phyloP scores from a whole-genome alignment of 2,329 filamentous ascomycete species.

The Penicillium oxalicum region DNA sequence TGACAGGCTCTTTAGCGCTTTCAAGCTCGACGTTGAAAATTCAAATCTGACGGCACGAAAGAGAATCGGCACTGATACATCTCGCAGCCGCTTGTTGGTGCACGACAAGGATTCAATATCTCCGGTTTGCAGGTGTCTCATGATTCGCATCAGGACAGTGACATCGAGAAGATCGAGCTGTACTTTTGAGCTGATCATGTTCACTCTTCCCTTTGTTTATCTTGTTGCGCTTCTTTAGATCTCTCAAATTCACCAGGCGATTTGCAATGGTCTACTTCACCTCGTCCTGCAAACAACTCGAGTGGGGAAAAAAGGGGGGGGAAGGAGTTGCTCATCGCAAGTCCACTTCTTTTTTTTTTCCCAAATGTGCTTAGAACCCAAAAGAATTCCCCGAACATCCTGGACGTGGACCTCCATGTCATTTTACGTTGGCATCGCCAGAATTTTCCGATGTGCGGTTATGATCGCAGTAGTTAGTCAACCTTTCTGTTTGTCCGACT shows the following conservation, averaged over 20 bases:
- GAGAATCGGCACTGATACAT: not conserved
- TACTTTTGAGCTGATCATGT: not conserved
- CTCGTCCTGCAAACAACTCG: too few species aligned
- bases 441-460: too few species aligned
- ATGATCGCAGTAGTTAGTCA: too few species aligned
- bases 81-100: constrained; percentile 2
- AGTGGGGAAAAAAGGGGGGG: too few species aligned
- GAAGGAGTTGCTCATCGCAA: too few species aligned
- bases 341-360: too few species aligned
- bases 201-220: not conserved
- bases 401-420: too few species aligned
- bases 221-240: too few species aligned
- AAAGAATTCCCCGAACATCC: too few species aligned
- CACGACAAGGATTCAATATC: constrained; percentile 2
- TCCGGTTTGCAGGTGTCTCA: not conserved
- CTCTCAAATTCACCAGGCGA: not conserved
- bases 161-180: not conserved
- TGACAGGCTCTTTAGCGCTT: not conserved
- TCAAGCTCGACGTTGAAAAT: constrained; percentile 1
- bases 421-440: too few species aligned
- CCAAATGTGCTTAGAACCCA: too few species aligned
- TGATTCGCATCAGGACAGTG: not conserved
- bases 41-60: constrained; percentile 2
- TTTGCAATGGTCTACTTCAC: not conserved
- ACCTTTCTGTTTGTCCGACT: too few species aligned